Evolutionary conservation across 2,329 filamentous ascomycete species (phyloP).

Genomic region (Cladophialophora exuberans): DNA sequence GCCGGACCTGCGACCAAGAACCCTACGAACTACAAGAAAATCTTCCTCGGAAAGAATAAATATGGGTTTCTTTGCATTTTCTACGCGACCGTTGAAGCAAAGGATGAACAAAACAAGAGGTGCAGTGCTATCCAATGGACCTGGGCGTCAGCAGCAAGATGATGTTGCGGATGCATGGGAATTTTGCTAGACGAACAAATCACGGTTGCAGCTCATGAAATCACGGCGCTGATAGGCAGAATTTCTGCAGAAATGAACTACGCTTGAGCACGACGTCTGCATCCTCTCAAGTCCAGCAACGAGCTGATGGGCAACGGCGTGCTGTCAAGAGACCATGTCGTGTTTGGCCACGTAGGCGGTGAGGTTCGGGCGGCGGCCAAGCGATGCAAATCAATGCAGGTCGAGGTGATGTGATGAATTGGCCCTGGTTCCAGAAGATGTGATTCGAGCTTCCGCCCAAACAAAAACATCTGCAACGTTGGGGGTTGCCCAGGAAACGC

Average conservation of each 20-base stretch:
- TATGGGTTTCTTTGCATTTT: neutral
- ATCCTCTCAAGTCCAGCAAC: conserved; percentile 4
- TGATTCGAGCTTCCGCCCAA: conserved; percentile 8
- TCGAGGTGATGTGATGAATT: conserved; percentile 20
- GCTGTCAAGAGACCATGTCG: conserved; percentile 20
- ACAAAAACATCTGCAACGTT: conserved; percentile 27
- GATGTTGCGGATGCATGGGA: conserved; percentile 11
- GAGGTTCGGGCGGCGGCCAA: too few relatives aligned
- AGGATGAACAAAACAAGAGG: conserved; percentile 20
- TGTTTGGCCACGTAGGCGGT: conserved; percentile 17
- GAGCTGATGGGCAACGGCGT: neutral
- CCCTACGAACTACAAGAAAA: neutral
- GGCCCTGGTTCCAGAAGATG: conserved; percentile 5
- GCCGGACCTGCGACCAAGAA: conserved; percentile 1
- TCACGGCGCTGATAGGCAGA: conserved; percentile 26
- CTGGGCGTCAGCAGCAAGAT: conserved; percentile 15
- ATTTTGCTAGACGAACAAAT: conserved; percentile 23
- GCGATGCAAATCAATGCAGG: too few relatives aligned
- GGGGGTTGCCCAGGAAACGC: conserved; percentile 27
- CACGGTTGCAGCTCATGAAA: conserved; percentile 5
- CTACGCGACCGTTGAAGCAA: neutral
- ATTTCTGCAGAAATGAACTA: conserved; percentile 21
- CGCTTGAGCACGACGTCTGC: conserved; percentile 14
- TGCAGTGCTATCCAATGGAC: conserved; percentile 24
- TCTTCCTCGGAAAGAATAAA: conserved; percentile 9